These are phyloP conservation scores for Spathaspora boniae DNA, from an alignment of 805 yeast species.

Conservation along the genomic window DNA sequence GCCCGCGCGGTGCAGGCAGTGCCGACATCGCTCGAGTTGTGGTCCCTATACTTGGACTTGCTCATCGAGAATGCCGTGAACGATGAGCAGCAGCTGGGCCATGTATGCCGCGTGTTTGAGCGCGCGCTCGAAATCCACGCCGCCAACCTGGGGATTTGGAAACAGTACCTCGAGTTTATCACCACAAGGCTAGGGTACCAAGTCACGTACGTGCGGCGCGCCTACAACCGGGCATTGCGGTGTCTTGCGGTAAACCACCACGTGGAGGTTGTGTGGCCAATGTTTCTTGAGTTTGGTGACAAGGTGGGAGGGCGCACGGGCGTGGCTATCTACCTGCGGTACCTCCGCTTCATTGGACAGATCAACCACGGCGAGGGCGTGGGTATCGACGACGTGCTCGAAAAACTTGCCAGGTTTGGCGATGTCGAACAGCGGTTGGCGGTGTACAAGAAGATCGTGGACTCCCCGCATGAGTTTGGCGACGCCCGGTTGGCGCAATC, in stretches of 20 bases:
- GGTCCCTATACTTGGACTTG: conserved; percentile 49
- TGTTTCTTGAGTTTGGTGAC: conserved; percentile 55
- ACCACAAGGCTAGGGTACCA: conserved; percentile 23
- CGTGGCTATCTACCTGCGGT: conserved; percentile 27
- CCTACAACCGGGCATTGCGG: conserved; percentile 49
- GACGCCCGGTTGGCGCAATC: conserved; percentile 36
- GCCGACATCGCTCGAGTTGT: conserved; percentile 48
- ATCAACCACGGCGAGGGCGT: conserved; percentile 8
- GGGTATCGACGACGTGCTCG: conserved; percentile 26
- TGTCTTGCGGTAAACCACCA: conserved; percentile 52
- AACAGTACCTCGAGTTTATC: conserved; percentile 44
- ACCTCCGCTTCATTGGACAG: too few relatives aligned
- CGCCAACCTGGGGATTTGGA: conserved; percentile 50
- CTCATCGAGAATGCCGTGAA: conserved; percentile 21
- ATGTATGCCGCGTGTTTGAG: conserved; percentile 47
- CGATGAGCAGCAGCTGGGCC: too few relatives aligned
- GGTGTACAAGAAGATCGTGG: conserved; percentile 31
- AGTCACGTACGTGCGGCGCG: conserved; percentile 36
- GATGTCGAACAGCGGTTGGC: conserved; percentile 20
- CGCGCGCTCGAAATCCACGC: conserved; percentile 38
- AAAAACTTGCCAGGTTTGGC: conserved; percentile 29
- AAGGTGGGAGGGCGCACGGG: conserved; percentile 39
- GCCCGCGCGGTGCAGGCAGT: conserved; percentile 48
- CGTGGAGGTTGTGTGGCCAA: conserved; percentile 34
- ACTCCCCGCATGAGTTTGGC: conserved; percentile 25